Evolutionary conservation across 2,329 filamentous ascomycete genomes (phyloP), one percentile per base, ranked within the genome.

Genomic region (Monosporascus ibericus): DNA sequence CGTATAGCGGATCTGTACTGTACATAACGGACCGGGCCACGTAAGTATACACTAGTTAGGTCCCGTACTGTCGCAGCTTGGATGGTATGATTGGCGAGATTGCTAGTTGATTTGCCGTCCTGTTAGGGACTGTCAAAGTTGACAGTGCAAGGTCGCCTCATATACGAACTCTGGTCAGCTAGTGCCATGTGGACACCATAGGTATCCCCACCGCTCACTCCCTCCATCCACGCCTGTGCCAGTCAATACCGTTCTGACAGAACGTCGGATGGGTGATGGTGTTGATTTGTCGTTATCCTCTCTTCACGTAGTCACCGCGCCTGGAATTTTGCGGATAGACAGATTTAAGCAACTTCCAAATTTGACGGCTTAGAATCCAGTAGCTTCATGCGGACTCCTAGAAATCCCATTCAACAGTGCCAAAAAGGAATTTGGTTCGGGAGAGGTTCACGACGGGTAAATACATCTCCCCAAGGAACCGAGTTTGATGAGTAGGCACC

Each of bases 21-120:
- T 44, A 6, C 6, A 18, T 9, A 6, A 11, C 18, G 8, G 15
- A 39, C 38, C 18, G 9, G 17, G 17, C 17, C 18, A 11, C 38
- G 9, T 18, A 20, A 40, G 47, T 49, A 44, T 39, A 5, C 34
- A 46, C 39, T 24, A 18, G 40, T 38, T 20, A 38, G 18, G 18
- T 46, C 39, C 42, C 42, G 57, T 55, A 58, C 53, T 59, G 60
- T 60, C 52, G 58, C 55, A 62, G 50, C 57, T 22, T 56, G 60
- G 59, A 58, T 60, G 57, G 34, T 49, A 44, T 53, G 52, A 57
- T 63, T 63, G 60, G 60, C 60, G 60, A 64, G 56, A 64, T 63
- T 64, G 56, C 55, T 58, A 55, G 55, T 30, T 55, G 48, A 44
- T 53, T 55, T 48, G 49, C 55, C 53, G 27, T 30, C 9, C 27